Evolutionary conservation across 768 basidiomycete genomes (phyloP).

Genomic region (Mycena chlorophos): DNA sequence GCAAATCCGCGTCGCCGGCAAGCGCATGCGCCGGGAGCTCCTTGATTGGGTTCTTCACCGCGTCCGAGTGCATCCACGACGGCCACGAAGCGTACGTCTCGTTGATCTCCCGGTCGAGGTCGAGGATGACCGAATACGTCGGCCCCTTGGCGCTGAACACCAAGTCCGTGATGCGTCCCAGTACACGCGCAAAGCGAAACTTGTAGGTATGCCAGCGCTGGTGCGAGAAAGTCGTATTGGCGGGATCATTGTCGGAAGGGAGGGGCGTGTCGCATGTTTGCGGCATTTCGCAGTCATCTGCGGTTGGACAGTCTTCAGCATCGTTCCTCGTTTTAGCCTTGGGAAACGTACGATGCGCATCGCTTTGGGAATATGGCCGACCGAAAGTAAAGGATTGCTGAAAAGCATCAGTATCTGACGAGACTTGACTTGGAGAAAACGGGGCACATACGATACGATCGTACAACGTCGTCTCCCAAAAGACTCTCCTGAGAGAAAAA

Average conservation of each 20-base stretch:
- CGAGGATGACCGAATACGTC: constrained; percentile 23
- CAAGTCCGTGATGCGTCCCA: constrained; percentile 24
- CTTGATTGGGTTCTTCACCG: constrained; percentile 23
- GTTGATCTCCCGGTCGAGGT: constrained; percentile 26
- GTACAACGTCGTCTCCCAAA: constrained; percentile 26
- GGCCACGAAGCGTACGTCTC: constrained; percentile 22
- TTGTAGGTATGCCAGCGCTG: constrained; percentile 25
- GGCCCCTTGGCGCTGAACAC: constrained; percentile 23
- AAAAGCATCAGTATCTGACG: neutral
- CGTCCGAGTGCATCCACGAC: constrained; percentile 23
- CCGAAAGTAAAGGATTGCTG: constrained; percentile 28
- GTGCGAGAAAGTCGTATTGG: constrained; percentile 21
- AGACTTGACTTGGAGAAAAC: neutral
- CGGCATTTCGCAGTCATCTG: constrained; percentile 28
- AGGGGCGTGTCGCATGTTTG: constrained; percentile 26
- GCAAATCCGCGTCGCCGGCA: constrained; percentile 11
- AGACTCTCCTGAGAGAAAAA: neutral
- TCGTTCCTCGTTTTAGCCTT: neutral
- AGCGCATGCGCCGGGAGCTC: constrained; percentile 18
- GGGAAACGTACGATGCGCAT: constrained; percentile 20
- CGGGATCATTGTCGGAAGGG: constrained; percentile 21
- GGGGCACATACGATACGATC: constrained; percentile 22
- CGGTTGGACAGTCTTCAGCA: neutral
- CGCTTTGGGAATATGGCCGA: constrained; percentile 23
- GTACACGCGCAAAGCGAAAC: constrained; percentile 23